A percentile compares a stretch with the other conserved stretches of the same genome.
Evolutionary conservation across 371 early-diverging fungal species (phyloP).

Genomic region (Choanephora cucurbitarum): DNA sequence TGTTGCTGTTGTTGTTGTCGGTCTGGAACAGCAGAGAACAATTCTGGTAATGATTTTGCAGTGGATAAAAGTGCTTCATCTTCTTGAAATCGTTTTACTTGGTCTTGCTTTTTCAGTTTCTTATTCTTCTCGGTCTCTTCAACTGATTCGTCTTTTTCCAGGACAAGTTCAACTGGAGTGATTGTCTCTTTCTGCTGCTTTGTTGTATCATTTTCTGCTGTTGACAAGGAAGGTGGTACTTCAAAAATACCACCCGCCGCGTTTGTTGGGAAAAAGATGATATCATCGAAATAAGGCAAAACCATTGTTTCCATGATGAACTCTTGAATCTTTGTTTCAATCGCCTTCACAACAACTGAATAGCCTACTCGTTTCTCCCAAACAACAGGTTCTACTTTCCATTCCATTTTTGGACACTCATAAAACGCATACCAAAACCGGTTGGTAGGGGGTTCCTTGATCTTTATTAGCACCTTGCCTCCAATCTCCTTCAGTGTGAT

Average conservation of each 20-base stretch:
- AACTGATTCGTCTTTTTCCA: constrained; percentile 2
- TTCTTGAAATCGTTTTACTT: constrained; percentile 11
- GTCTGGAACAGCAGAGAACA: constrained; percentile 24
- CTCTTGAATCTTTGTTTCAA: constrained; percentile 83
- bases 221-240: background rate
- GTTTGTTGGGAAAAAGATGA: constrained; percentile 74
- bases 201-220: background rate
- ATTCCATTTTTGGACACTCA: constrained; percentile 77
- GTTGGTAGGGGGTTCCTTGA: constrained; percentile 87
- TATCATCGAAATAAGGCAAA: constrained; percentile 91
- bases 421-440: constrained; percentile 91
- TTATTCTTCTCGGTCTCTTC: background rate
- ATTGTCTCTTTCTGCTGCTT: background rate
- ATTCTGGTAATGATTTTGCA: constrained; percentile 32
- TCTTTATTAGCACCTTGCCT: constrained; percentile 76
- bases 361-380: constrained; percentile 83
- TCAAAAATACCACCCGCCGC: constrained; percentile 68
- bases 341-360: constrained; percentile 79
- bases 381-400: constrained; percentile 85
- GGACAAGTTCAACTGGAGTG: background rate
- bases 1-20: constrained; percentile 5
- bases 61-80: constrained; percentile 24
- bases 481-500: constrained; percentile 70
- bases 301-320: constrained; percentile 81
- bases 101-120: background rate